These are phyloP conservation scores for Coemansia sp. DNA, from an alignment of 192 early-diverging fungal species.

Conservation along the genomic window DNA sequence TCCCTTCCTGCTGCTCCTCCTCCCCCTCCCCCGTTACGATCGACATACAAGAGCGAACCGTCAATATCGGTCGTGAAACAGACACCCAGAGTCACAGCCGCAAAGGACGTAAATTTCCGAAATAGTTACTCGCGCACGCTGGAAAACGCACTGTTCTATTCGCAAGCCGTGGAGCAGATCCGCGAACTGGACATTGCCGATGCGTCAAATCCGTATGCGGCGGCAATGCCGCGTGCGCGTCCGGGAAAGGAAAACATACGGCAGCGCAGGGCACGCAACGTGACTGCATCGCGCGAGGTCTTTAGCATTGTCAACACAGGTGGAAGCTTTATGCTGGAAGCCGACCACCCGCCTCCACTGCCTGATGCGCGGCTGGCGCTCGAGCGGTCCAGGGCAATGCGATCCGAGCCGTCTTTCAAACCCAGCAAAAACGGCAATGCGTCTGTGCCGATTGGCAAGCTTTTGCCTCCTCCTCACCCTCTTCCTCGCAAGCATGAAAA, in stretches of 20 bases:
- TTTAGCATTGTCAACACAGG: conserved; percentile 36
- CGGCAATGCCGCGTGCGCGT: conserved; percentile 30
- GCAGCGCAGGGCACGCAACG: conserved; percentile 49
- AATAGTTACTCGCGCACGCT: conserved; percentile 53
- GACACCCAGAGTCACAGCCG: not conserved
- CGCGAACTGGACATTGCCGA: conserved; percentile 28
- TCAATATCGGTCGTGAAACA: conserved; percentile 15
- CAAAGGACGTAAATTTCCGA: conserved; percentile 5
- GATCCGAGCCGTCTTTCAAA: conserved; percentile 43
- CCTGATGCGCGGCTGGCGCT: conserved; percentile 6
- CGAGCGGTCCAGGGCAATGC: conserved; percentile 31
- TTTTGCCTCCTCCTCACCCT: conserved; percentile 2
- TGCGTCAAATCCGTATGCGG: conserved; percentile 21
- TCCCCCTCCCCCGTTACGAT: conserved; percentile 24
- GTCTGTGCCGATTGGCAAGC: conserved; percentile 29
- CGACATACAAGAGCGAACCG: conserved; percentile 51
- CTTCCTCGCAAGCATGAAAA: conserved; percentile 2
- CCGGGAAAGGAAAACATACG: conserved; percentile 51
- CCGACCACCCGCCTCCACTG: conserved; percentile 5
- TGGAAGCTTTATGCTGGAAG: conserved; percentile 37
- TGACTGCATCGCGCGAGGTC: conserved; percentile 47
- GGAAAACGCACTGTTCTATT: conserved; percentile 54
- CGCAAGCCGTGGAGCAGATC: conserved; percentile 48
- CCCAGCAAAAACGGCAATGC: conserved; percentile 4
- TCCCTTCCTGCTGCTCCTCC: conserved; percentile 7